Conservation (phyloP, 2,329 filamentous ascomycete genomes). For the Acrocalymma vagum region DNA sequence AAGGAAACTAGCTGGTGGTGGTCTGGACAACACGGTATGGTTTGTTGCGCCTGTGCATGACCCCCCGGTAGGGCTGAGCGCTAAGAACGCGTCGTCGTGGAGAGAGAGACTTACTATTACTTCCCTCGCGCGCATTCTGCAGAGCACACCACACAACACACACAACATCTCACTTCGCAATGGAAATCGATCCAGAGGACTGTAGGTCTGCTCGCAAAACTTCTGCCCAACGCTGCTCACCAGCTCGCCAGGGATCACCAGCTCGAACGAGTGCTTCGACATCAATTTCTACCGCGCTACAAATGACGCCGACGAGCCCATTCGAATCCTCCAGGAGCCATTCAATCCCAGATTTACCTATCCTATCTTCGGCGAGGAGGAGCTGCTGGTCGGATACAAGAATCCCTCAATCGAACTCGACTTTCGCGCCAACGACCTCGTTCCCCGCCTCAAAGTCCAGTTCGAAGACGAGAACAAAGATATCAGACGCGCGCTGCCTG, state of each 20-base stretch:
- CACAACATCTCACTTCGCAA: background rate
- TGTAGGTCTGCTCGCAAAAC: no score
- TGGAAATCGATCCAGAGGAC: slow-evolving; percentile 38
- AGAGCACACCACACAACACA: slow-evolving; percentile 11
- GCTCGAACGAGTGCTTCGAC: slow-evolving; percentile 48
- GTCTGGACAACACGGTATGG: slow-evolving; percentile 2
- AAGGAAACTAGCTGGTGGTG: slow-evolving; percentile 7
- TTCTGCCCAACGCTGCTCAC: slow-evolving; percentile 16
- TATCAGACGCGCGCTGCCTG: slow-evolving; percentile 64
- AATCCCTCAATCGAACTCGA: slow-evolving; percentile 78
- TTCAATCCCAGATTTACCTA: slow-evolving; percentile 93
- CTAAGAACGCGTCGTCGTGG: slow-evolving; percentile 30
- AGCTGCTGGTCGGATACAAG: slow-evolving; percentile 90
- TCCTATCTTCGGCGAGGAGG: slow-evolving; percentile 90
- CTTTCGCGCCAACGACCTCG: slow-evolving; percentile 77
- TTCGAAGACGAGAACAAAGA: slow-evolving; percentile 76
- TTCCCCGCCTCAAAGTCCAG: slow-evolving; percentile 75
- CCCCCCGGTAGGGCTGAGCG: slow-evolving; percentile 30
- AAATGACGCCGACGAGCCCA: slow-evolving; percentile 20
- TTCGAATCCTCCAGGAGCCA: slow-evolving; percentile 62
- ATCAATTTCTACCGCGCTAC: slow-evolving; percentile 46
- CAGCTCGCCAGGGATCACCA: slow-evolving; percentile 35
- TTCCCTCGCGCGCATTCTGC: slow-evolving; percentile 10
- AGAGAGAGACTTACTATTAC: slow-evolving; percentile 22
- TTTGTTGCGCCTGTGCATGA: slow-evolving; percentile 18